phyloP scores from a whole-genome alignment of 2,329 filamentous ascomycete genomes.

The Scedosporium dehoogii region DNA sequence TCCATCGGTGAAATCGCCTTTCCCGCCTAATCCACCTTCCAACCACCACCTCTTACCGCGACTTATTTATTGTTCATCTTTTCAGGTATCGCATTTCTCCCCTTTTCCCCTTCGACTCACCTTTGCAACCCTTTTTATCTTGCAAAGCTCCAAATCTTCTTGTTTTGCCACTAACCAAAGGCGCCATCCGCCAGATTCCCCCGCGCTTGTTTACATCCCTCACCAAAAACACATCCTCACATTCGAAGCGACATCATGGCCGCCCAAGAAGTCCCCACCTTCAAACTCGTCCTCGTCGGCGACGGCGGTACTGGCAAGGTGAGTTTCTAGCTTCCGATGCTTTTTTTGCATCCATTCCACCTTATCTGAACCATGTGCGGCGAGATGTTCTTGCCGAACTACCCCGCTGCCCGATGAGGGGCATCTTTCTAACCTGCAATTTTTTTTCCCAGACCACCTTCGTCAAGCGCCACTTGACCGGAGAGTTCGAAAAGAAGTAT shows the following conservation, averaged over 20 bases:
- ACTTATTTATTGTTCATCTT: constrained; percentile 5
- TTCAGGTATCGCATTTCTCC: neutral
- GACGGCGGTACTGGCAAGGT: constrained; percentile 99
- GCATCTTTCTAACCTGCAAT: constrained; percentile 7
- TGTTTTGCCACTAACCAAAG: constrained; percentile 8
- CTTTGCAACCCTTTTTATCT: neutral
- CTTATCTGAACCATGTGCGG: neutral
- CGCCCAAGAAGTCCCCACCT: constrained; percentile 55
- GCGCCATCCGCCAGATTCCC: constrained; percentile 4
- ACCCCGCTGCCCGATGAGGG: constrained; percentile 7
- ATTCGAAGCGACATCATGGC: constrained; percentile 7
- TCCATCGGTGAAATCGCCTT: neutral
- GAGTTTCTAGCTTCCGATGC: neutral
- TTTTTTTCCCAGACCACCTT: constrained; percentile 72
- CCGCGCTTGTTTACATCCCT: constrained; percentile 37
- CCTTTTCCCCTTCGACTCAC: neutral
- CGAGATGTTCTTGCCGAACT: constrained; percentile 1
- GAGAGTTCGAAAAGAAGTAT: constrained; percentile 99
- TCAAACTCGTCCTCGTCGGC: constrained; percentile 99
- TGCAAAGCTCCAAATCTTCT: constrained; percentile 21
- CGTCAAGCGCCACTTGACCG: constrained; percentile 99
- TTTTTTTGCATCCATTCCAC: neutral
- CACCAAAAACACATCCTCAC: constrained; percentile 15
- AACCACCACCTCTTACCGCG: constrained; percentile 1
- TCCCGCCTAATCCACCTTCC: constrained; percentile 5